A percentile compares a stretch with the other conserved stretches of the same genome.
phyloP scores from a whole-genome alignment of 257 asterid genomes.

The Solanum corneliomulleri region DNA sequence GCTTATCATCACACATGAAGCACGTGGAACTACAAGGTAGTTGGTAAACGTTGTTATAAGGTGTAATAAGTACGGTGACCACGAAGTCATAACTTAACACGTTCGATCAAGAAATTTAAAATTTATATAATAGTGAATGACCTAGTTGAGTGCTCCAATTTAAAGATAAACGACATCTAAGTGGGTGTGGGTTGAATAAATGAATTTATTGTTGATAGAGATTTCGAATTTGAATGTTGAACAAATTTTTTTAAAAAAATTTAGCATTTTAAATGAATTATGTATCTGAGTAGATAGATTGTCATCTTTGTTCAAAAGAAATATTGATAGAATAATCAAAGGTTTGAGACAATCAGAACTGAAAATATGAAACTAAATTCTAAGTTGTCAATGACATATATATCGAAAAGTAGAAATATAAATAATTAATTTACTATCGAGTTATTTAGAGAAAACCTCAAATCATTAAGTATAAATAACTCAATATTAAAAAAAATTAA shows the following conservation, averaged over 20 bases:
- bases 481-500: too few relatives aligned
- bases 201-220: too few relatives aligned
- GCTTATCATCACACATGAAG: not conserved
- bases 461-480: too few relatives aligned
- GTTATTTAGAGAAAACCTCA: too few relatives aligned
- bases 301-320: not conserved
- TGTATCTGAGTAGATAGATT: not conserved
- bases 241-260: fast-evolving
- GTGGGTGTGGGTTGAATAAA: not conserved
- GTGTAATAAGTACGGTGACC: not conserved
- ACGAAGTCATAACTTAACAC: not conserved
- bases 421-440: too few relatives aligned
- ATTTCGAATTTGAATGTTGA: too few relatives aligned
- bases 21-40: not conserved
- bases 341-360: not conserved
- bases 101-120: not conserved
- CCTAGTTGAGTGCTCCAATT: not conserved
- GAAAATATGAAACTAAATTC: not conserved
- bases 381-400: not conserved
- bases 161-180: not conserved
- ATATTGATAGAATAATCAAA: too few relatives aligned
- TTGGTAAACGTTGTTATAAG: not conserved
- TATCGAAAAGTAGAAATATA: too few relatives aligned
- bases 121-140: too few relatives aligned
- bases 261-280: too few relatives aligned